Percentiles rank a stretch among this genome's conserved stretches.
Conservation (phyloP, 2,329 filamentous ascomycete species). For the Alternaria burnsii region DNA sequence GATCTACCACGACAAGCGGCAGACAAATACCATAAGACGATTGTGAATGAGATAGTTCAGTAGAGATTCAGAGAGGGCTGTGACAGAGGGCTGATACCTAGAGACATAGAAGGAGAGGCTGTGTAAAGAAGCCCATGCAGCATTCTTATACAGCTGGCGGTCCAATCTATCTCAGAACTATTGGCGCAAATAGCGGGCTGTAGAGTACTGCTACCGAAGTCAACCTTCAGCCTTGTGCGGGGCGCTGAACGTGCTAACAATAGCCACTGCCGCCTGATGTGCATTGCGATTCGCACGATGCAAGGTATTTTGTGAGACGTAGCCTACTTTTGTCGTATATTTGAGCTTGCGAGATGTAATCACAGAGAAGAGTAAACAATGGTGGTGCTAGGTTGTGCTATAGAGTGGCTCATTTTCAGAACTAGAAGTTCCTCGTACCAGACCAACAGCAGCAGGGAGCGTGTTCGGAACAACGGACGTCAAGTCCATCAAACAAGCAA, state of each 20-base stretch:
- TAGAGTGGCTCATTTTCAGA: not conserved
- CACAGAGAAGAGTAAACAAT: not conserved
- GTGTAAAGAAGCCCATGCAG: not conserved
- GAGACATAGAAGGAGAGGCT: not conserved
- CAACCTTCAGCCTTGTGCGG: not conserved
- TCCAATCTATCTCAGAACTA: not conserved
- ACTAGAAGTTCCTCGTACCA: not conserved
- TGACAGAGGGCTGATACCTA: not conserved
- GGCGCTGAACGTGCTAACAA: not conserved
- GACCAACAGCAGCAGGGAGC: not conserved
- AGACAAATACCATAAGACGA: no score
- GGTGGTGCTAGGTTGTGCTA: not conserved
- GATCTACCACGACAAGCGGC: not conserved
- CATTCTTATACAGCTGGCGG: not conserved
- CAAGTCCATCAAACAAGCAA: not conserved
- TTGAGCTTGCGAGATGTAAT: not conserved
- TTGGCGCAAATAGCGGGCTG: not conserved
- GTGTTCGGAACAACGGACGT: not conserved
- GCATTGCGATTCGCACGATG: not conserved
- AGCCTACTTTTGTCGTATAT: rapidly evolving
- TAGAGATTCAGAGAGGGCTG: not conserved
- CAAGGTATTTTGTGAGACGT: rapidly evolving
- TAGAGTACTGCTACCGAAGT: not conserved
- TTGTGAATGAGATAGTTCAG: no score
- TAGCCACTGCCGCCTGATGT: not conserved